Conservation (phyloP, 1,284 basidiomycete genomes). For the Apiotrichum porosum region DNA sequence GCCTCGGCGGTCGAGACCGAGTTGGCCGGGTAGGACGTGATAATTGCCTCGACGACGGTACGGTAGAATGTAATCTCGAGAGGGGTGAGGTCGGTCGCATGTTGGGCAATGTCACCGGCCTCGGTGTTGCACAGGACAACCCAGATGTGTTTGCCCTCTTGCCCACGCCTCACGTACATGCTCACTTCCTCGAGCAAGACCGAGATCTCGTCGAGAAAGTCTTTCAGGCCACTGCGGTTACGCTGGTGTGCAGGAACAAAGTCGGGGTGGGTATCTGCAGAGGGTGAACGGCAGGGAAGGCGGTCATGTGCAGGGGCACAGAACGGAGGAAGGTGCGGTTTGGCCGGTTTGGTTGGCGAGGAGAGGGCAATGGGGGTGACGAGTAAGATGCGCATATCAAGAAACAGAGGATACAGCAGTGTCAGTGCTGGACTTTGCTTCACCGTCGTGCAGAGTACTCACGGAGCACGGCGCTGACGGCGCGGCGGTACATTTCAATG, state of each 20-base stretch:
- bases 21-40: constrained; percentile 41
- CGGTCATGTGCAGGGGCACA: not conserved
- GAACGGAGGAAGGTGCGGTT: no score
- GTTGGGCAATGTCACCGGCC: constrained; percentile 26
- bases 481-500: constrained; percentile 41
- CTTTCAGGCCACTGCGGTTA: constrained; percentile 20
- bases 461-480: constrained; percentile 27
- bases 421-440: no score
- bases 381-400: no score
- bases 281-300: no score
- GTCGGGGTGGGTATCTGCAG: constrained; percentile 21
- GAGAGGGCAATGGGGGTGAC: not conserved
- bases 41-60: constrained; percentile 36
- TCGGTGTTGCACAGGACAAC: constrained; percentile 37
- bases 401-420: no score
- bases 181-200: constrained; percentile 32
- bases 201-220: constrained; percentile 32
- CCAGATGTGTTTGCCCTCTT: constrained; percentile 22
- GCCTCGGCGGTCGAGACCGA: constrained; percentile 38
- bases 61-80: constrained; percentile 42
- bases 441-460: not conserved
- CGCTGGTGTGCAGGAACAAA: constrained; percentile 25
- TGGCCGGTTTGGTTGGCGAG: no score
- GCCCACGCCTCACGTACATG: constrained; percentile 25
- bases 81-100: constrained; percentile 38